Evolutionary conservation across 148 eudicot genomes (phyloP).

Genomic region (Gaultheria prostrata): DNA sequence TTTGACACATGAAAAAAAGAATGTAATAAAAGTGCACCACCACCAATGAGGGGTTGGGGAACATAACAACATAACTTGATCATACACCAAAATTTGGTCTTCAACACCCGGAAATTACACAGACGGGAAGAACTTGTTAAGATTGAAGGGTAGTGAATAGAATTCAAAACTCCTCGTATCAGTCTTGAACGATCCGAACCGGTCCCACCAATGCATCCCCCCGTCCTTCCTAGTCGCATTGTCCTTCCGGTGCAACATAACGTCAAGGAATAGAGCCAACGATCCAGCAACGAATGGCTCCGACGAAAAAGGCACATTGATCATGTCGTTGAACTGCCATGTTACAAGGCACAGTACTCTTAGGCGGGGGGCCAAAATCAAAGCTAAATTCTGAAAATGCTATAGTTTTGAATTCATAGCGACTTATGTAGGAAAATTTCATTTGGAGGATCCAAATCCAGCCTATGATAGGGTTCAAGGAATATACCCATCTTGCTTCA

Average conservation of each 20-base stretch:
- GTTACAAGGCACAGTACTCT: background rate
- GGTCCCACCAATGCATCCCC: conserved; percentile 86
- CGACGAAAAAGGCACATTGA: conserved; percentile 87
- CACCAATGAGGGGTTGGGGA: background rate
- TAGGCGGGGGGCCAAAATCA: background rate
- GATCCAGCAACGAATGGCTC: conserved; percentile 84
- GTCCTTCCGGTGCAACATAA: conserved; percentile 55
- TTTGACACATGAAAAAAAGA: background rate
- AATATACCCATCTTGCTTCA: conserved; percentile 78
- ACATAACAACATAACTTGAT: background rate
- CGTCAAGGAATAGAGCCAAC: conserved; percentile 63
- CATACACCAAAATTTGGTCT: background rate
- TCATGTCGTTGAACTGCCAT: conserved; percentile 89
- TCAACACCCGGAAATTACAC: conserved; percentile 33
- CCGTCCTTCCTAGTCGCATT: conserved; percentile 60
- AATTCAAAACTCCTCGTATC: conserved; percentile 92
- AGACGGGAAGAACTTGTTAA: conserved; percentile 95
- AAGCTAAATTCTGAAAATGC: background rate
- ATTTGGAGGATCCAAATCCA: background rate
- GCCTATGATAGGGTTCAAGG: background rate
- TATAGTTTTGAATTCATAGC: background rate
- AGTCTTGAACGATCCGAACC: conserved; percentile 64
- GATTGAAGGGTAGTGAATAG: conserved; percentile 81
- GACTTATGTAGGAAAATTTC: too few relatives aligned
- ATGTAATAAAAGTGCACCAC: background rate